Conservation (phyloP, 805 yeast genomes). For the Wickerhamiella kazuoi region DNA sequence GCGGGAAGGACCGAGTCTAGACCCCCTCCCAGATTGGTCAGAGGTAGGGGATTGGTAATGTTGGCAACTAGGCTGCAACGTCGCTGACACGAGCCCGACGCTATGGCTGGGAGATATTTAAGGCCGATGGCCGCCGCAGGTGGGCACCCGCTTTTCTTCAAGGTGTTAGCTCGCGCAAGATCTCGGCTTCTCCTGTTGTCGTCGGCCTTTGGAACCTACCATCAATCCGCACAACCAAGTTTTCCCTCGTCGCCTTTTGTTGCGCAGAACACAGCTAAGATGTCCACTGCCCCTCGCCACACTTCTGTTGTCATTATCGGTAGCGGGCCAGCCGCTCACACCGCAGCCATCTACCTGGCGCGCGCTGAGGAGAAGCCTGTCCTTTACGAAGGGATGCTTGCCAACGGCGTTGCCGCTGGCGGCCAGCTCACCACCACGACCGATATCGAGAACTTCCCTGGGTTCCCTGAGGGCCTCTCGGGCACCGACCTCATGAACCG, state of each 20-base stretch:
- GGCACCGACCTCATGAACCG: constrained; percentile 83
- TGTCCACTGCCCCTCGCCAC: constrained; percentile 13
- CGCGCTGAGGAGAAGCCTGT: constrained; percentile 93
- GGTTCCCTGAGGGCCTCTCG: constrained; percentile 83
- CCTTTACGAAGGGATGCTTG: constrained; percentile 87
- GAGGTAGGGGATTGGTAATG: no score
- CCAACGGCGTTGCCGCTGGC: constrained; percentile 97
- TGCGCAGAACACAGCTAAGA: constrained; percentile 1
- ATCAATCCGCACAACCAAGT: no score
- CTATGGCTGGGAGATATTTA: no score
- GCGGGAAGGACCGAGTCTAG: no score
- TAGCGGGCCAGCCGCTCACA: constrained; percentile 98
- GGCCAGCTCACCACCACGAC: constrained; percentile 98
- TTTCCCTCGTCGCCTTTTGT: constrained; percentile 4
- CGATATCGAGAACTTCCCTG: constrained; percentile 97
- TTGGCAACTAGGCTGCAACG: no score
- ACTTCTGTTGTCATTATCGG: constrained; percentile 32
- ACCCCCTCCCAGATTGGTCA: no score
- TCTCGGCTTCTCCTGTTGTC: constrained; percentile 11
- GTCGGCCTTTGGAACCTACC: constrained; percentile 4
- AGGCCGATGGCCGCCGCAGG: no score
- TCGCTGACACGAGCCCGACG: no score
- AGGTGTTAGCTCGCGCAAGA: constrained; percentile 3
- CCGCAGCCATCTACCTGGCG: constrained; percentile 92
- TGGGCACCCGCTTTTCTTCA: no score